Base-by-base conservation (phyloP, 306 rosid species). In the Prunus salicina region DNA sequence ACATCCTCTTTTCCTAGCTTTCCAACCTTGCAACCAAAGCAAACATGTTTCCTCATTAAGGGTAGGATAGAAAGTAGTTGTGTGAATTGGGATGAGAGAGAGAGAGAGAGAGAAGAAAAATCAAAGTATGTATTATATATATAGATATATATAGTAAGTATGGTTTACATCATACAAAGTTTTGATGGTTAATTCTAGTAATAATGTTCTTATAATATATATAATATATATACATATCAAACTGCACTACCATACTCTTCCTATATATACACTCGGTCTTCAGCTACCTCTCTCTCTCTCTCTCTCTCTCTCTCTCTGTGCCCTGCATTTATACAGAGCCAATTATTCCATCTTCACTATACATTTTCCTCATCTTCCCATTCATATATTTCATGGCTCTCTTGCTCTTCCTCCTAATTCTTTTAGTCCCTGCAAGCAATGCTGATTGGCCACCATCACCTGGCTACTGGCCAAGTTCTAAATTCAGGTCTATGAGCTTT, bases 391-490 rank as follows among this genome's bases (percentile, higher is more conserved):
- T 82, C 62, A 91, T 91, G 97, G 86, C 87, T 77, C 71, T 78
- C 46, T 28, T 85, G 67, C 76, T 83, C 64, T 75, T 84, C 53
- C 52, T 89, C 66, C 73, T 88, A 27, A 46, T 83, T 72, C 71
- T 80, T 27, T 64, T 86, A 49, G 75, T 66, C 8, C 80, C 92
- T 79, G 75, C 90, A 68, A 81, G 83, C 90, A 81, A 83, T 79
- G 96, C 89, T 69, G 87, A 78, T 7, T 83, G 90, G 91, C 97
- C 97, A 52, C 93, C 97, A 72, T 92, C 99, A 46, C 91, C 97
- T 34, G 97, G 97, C 7, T 95, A 85, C 86, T 80, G 97, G 97
- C 99, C 99, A 45, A 95, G 99, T 79, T 83, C 89, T 27, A 88
- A 80, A 66, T 84, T 95, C 89, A 86, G 82, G 82, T 32, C 97